Evolutionary conservation across 179 eudicot genomes (phyloP).

Genomic region (Spergularia azorica): DNA sequence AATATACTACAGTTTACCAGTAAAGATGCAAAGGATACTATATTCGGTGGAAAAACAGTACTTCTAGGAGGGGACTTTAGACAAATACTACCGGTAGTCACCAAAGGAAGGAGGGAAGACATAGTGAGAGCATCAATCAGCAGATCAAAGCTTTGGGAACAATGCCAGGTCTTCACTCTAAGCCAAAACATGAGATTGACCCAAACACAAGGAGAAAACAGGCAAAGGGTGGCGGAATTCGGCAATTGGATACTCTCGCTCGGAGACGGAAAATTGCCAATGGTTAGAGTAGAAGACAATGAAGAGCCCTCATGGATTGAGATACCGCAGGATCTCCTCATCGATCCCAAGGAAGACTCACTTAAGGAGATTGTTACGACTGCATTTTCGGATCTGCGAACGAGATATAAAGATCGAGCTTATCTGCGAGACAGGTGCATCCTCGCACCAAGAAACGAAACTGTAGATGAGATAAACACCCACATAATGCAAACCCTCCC

Average conservation of each 20-base stretch:
- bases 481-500: neutral
- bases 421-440: neutral
- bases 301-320: neutral
- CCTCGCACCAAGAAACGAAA: no score
- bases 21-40: neutral
- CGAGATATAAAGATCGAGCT: neutral
- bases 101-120: neutral
- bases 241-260: neutral
- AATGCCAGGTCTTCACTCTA: neutral
- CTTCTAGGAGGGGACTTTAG: neutral
- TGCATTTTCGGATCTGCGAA: neutral
- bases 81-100: neutral
- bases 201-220: neutral
- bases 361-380: neutral
- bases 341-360: neutral
- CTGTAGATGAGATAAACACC: neutral
- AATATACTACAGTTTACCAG: neutral
- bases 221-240: neutral
- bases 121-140: constrained; percentile 1
- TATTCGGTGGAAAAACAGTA: neutral
- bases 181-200: neutral
- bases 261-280: neutral
- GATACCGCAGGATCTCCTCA: neutral
- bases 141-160: neutral
- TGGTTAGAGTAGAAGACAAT: neutral